Evolutionary conservation across 2,329 filamentous ascomycete genomes (phyloP).

Genomic region (Trichoderma atrobrunneum): DNA sequence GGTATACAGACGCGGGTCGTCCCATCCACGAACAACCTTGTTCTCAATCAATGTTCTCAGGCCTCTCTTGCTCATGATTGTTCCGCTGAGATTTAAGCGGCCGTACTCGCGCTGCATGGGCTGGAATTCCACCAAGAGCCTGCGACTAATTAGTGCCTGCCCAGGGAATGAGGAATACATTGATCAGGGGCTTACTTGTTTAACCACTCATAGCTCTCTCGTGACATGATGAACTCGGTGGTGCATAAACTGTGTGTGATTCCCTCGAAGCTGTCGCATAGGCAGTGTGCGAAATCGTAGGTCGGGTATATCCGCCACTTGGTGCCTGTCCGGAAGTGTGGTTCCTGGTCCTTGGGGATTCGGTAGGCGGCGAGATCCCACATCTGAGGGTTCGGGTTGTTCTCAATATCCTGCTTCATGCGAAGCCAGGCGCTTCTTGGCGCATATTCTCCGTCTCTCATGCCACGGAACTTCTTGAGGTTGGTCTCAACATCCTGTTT

Average conservation of each 20-base stretch:
- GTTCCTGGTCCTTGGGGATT: constrained; percentile 66
- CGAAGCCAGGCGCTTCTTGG: constrained; percentile 79
- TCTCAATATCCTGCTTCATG: constrained; percentile 85
- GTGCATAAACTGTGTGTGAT: constrained; percentile 94
- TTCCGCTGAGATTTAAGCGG: constrained; percentile 69
- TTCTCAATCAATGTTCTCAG: constrained; percentile 76
- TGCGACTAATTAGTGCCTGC: neutral
- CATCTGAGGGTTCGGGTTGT: constrained; percentile 80
- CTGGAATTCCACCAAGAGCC: constrained; percentile 17
- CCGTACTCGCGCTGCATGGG: constrained; percentile 90
- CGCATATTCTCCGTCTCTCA: constrained; percentile 89
- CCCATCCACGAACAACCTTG: constrained; percentile 80
- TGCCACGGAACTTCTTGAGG: constrained; percentile 77
- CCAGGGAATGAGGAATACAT: neutral
- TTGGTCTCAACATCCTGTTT: constrained; percentile 72
- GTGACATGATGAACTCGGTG: constrained; percentile 81
- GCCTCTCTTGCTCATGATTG: constrained; percentile 82
- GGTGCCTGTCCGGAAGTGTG: constrained; percentile 75
- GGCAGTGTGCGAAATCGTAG: constrained; percentile 83
- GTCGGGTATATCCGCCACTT: constrained; percentile 94
- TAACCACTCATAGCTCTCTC: constrained; percentile 88
- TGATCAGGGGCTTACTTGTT: constrained; percentile 46
- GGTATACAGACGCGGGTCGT: constrained; percentile 87
- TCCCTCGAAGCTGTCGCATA: constrained; percentile 87
- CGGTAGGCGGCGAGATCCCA: constrained; percentile 94